Evolutionary conservation across 176 grass and related monocot genomes (phyloP), one percentile per base, ranked within the genome.

Genomic region (Avena insularis): DNA sequence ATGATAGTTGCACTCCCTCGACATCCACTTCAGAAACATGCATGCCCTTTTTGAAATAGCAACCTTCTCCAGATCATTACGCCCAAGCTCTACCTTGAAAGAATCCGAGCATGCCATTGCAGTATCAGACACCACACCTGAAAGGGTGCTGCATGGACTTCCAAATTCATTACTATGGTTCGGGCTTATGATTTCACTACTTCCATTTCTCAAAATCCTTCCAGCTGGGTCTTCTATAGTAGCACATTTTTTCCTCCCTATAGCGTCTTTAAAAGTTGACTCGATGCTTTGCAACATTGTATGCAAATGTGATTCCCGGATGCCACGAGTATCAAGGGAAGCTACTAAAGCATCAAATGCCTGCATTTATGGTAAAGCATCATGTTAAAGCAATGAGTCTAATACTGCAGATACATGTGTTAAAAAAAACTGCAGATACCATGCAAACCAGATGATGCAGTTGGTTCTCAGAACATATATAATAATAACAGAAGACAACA

Each of bases 211-310:
- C 25, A 86, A 70, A 87, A 84, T 16, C 55, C 76, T 71, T 85
- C 77, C 80, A 87, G 83, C 55, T 68, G 76, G 51, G 16, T 61
- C 81, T 40, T 74, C 74, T 47, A 57, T 78, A 58, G 5, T 63
- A 33, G 49, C 72, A 84, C 58, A 70, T 46, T 47, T 93, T 70
- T 80, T 89, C 77, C 85, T 87, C 80, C 57, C 90, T 85, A 96
- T 85, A 47, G 97, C 83, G 49, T 98, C 88, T 77, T 94, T 98
- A 77, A 98, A 98, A 61, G 85, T 91, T 80, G 92, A n/a, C 87
- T 98, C 97, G 19, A 98, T 91, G 71, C 90, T 88, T 87, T 86
- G 92, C 86, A 98, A 84, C 94, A 98, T 94, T 43, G 92, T 94
- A 90, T 91, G 89, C 36, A 98, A 77, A 92, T 98, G 90, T 38